A percentile compares a stretch with the other conserved stretches of the same genome.
These are phyloP conservation scores for Acanthamoeba triangularis DNA, from an alignment of 208 protist genomes.

Conservation along the genomic window DNA sequence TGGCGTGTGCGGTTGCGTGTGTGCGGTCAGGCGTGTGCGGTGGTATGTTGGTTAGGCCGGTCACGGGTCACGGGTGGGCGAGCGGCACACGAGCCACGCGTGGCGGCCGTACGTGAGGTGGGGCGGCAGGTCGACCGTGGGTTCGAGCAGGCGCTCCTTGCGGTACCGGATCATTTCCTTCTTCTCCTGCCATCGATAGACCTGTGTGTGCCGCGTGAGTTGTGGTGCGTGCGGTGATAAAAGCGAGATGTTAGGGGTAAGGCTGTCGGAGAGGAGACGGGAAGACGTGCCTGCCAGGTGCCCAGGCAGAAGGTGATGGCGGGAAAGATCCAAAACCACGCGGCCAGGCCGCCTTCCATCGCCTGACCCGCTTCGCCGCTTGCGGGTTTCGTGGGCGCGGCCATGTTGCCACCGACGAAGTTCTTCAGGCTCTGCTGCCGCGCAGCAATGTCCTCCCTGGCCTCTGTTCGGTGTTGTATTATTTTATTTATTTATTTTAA, in stretches of 20 bases:
- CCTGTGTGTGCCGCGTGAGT: background rate
- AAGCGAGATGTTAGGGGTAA: background rate
- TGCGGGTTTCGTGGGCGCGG: background rate
- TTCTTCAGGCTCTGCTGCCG: background rate
- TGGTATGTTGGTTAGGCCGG: background rate
- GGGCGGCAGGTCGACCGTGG: slow-evolving; percentile 10
- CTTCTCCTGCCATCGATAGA: slow-evolving; percentile 55
- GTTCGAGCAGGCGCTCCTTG: slow-evolving; percentile 5
- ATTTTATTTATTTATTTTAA: background rate
- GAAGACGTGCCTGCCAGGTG: slow-evolving; percentile 38
- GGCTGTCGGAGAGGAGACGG: background rate
- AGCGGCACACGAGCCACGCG: background rate
- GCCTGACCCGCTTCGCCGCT: background rate
- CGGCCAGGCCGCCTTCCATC: background rate
- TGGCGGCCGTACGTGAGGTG: background rate
- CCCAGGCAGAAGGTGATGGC: slow-evolving; percentile 38
- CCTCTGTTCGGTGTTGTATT: background rate
- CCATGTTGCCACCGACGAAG: background rate
- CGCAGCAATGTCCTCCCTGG: background rate
- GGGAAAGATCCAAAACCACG: slow-evolving; percentile 33
- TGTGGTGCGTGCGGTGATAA: background rate
- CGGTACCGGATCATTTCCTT: slow-evolving; percentile 37
- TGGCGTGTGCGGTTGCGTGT: background rate
- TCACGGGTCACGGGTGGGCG: no score
- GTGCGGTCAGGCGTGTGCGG: background rate